Evolutionary conservation across 2,329 filamentous ascomycete genomes (phyloP).

Genomic region (Endothia cerciana): DNA sequence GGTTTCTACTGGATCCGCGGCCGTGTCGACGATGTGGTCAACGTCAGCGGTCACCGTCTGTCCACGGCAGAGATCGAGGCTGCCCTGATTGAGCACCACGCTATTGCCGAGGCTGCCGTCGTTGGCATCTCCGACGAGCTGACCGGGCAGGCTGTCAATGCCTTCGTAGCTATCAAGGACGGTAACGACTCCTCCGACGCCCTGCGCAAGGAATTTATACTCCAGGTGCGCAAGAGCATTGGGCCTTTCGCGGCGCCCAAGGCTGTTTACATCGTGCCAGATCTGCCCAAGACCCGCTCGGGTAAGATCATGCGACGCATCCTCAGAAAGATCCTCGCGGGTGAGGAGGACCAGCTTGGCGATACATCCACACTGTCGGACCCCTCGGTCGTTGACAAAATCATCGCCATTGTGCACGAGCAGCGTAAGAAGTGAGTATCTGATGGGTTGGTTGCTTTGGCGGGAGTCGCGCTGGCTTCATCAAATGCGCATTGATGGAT

Average conservation of each 20-base stretch:
- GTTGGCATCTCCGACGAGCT: slow-evolving; percentile 93
- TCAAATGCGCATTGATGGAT: neutral
- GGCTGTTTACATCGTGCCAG: slow-evolving; percentile 85
- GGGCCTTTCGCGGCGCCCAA: slow-evolving; percentile 97
- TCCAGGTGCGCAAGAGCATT: slow-evolving; percentile 96
- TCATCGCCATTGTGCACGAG: slow-evolving; percentile 80
- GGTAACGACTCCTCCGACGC: slow-evolving; percentile 75
- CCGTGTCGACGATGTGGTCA: slow-evolving; percentile 97
- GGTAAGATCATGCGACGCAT: slow-evolving; percentile 99
- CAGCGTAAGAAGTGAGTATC: slow-evolving; percentile 54
- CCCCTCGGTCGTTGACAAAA: slow-evolving; percentile 84
- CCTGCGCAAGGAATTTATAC: slow-evolving; percentile 88
- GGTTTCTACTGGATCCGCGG: slow-evolving; percentile 99
- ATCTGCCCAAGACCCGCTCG: slow-evolving; percentile 94
- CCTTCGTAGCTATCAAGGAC: slow-evolving; percentile 92
- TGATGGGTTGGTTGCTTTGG: neutral
- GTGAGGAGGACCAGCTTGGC: slow-evolving; percentile 95
- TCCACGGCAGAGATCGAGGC: slow-evolving; percentile 98
- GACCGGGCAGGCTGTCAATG: slow-evolving; percentile 95
- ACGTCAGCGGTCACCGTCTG: slow-evolving; percentile 93
- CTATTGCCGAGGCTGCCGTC: slow-evolving; percentile 91
- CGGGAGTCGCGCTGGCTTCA: neutral
- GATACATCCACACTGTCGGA: slow-evolving; percentile 94
- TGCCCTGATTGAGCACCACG: slow-evolving; percentile 87
- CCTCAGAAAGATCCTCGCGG: slow-evolving; percentile 93